Conservation (phyloP, 2,329 filamentous ascomycete species). For the Epichloe scottii region DNA sequence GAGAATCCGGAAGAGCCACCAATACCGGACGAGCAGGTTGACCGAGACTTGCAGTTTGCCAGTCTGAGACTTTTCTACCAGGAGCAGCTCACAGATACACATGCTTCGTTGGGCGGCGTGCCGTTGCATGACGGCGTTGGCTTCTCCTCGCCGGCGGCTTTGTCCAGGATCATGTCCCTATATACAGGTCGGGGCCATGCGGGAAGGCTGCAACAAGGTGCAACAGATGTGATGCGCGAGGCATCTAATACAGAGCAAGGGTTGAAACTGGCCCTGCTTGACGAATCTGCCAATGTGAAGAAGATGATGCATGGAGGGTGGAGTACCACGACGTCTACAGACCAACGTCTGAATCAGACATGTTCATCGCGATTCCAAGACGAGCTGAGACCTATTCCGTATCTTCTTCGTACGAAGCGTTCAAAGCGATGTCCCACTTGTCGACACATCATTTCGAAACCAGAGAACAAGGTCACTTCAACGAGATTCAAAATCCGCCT, state of each 20-base stretch:
- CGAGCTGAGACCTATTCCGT: constrained; percentile 69
- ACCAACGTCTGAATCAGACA: constrained; percentile 37
- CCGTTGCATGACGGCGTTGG: constrained; percentile 29
- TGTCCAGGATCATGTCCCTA: constrained; percentile 82
- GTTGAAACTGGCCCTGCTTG: constrained; percentile 46
- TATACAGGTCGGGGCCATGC: constrained; percentile 58
- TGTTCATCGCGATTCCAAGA: constrained; percentile 52
- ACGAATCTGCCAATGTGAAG: constrained; percentile 49
- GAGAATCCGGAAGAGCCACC: constrained; percentile 27
- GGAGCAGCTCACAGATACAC: constrained; percentile 55
- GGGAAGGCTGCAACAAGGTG: constrained; percentile 53
- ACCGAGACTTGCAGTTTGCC: constrained; percentile 58
- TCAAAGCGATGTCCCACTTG: constrained; percentile 88
- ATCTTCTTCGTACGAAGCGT: constrained; percentile 78
- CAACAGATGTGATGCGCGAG: constrained; percentile 67
- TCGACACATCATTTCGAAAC: constrained; percentile 89
- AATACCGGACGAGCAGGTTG: constrained; percentile 34
- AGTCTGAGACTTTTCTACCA: constrained; percentile 73
- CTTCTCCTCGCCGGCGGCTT: constrained; percentile 63
- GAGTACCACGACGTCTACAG: constrained; percentile 43
- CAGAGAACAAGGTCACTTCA: constrained; percentile 78
- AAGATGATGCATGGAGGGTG: constrained; percentile 48
- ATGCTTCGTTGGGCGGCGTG: constrained; percentile 37
- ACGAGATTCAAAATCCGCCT: constrained; percentile 88
- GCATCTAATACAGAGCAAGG: constrained; percentile 61